Percentiles rank a stretch among this genome's conserved stretches.
Conservation (phyloP, 305 asterid species). For the Fraxinus angustifolia region DNA sequence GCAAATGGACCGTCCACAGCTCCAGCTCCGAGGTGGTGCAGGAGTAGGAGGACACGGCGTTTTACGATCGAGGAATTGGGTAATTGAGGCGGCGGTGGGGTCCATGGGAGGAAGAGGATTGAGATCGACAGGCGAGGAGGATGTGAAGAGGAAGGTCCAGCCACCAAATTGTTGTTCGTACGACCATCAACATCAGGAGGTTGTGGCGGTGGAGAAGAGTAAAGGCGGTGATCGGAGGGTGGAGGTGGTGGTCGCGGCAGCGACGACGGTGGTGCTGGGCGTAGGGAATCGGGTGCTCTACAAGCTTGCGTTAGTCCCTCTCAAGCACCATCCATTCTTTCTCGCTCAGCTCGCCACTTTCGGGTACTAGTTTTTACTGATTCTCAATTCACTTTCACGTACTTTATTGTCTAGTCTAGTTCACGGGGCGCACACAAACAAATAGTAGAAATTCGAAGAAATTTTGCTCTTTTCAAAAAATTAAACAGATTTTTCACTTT, state of each 20-base stretch:
- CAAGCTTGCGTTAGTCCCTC: constrained; percentile 90
- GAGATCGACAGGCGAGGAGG: constrained; percentile 13
- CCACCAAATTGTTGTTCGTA: constrained; percentile 38
- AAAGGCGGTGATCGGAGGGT: constrained; percentile 42
- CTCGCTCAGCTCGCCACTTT: constrained; percentile 94
- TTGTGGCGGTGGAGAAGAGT: constrained; percentile 31
- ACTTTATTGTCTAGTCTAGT: not conserved
- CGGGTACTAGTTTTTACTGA: constrained; percentile 47
- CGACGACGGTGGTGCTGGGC: constrained; percentile 80
- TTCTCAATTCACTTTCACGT: not conserved
- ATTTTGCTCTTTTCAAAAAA: not conserved
- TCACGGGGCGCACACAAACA: not conserved
- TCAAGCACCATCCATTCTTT: constrained; percentile 78
- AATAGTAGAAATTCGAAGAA: not conserved
- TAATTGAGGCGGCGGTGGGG: constrained; percentile 39
- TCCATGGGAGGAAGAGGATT: constrained; percentile 12
- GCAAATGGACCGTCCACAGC: constrained; percentile 26
- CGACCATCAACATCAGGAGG: constrained; percentile 37
- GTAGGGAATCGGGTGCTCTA: constrained; percentile 91
- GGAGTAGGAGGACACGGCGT: constrained; percentile 11
- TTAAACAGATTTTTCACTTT: not conserved
- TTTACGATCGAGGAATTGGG: constrained; percentile 38
- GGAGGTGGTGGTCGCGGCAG: constrained; percentile 67
- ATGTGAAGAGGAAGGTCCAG: constrained; percentile 21
- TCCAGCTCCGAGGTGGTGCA: constrained; percentile 14